Evolutionary conservation across 2,329 filamentous ascomycete genomes (phyloP).

Genomic region (Aspergillus melleus): DNA sequence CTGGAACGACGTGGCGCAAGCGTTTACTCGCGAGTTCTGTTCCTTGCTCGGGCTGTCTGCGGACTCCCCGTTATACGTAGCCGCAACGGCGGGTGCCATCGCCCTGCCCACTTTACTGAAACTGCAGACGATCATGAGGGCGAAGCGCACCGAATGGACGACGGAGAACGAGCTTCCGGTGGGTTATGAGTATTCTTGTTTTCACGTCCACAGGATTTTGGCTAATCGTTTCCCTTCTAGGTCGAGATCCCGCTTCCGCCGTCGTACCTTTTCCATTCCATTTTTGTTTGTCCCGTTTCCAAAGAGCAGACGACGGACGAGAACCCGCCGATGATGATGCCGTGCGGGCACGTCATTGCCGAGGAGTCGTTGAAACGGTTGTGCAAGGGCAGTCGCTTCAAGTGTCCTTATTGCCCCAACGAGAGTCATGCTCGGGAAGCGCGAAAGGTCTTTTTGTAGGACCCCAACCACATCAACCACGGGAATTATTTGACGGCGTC

Average conservation of each 20-base stretch:
- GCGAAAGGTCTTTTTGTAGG: constrained; percentile 66
- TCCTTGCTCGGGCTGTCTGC: constrained; percentile 84
- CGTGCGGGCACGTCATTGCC: constrained; percentile 91
- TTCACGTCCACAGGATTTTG: constrained; percentile 22
- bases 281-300: constrained; percentile 96
- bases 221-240: constrained; percentile 31
- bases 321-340: constrained; percentile 96
- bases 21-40: constrained; percentile 94
- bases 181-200: constrained; percentile 38
- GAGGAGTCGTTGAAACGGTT: constrained; percentile 78
- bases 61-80: constrained; percentile 89
- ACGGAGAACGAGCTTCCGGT: constrained; percentile 86
- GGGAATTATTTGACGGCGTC: constrained; percentile 3
- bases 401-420: constrained; percentile 92
- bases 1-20: constrained; percentile 80
- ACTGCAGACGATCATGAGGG: constrained; percentile 80
- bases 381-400: constrained; percentile 77
- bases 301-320: constrained; percentile 92
- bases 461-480: neutral
- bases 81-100: constrained; percentile 87
- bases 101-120: constrained; percentile 88
- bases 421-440: constrained; percentile 80
- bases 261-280: constrained; percentile 78
- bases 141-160: constrained; percentile 93
- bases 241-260: constrained; percentile 67